A percentile compares a stretch with the other conserved stretches of the same genome.
Conservation (phyloP, 2,329 filamentous ascomycete genomes). For the Colletotrichum theobromicola region DNA sequence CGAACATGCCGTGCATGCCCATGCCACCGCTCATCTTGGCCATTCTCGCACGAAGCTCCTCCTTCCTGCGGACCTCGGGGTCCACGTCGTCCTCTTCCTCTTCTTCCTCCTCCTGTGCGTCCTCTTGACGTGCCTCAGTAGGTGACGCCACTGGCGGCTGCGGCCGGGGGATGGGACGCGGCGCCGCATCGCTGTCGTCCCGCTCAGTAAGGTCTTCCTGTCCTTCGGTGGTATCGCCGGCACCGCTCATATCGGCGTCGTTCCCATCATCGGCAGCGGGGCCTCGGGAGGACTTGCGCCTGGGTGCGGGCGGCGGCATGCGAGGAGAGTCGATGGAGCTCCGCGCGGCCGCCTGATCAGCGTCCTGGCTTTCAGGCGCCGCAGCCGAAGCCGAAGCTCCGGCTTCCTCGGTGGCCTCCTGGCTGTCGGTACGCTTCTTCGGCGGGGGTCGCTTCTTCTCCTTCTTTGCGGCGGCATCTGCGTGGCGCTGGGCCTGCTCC, state of each 20-base stretch:
- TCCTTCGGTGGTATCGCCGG: conserved; percentile 67
- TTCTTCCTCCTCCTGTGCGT: conserved; percentile 59
- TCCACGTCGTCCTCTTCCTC: conserved; percentile 85
- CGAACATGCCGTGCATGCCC: conserved; percentile 96
- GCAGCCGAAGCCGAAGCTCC: conserved; percentile 26
- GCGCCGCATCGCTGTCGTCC: conserved; percentile 74
- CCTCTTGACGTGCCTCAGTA: conserved; percentile 34
- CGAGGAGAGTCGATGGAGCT: conserved; percentile 55
- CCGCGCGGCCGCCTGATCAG: conserved; percentile 51
- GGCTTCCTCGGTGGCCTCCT: conserved; percentile 35
- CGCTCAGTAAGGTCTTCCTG: conserved; percentile 68
- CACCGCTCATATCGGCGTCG: conserved; percentile 69
- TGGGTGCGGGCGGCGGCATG: conserved; percentile 45
- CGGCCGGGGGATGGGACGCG: conserved; percentile 39
- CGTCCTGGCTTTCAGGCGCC: conserved; percentile 34
- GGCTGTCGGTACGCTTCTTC: conserved; percentile 68
- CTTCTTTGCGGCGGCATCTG: conserved; percentile 79
- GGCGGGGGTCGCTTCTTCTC: conserved; percentile 79
- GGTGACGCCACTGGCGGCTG: conserved; percentile 44
- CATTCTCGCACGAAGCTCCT: conserved; percentile 93
- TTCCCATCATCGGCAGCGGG: conserved; percentile 60
- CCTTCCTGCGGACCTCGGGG: conserved; percentile 81
- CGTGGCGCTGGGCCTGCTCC: conserved; percentile 84
- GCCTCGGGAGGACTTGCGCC: conserved; percentile 58
- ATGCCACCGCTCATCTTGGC: conserved; percentile 98